A percentile compares a stretch with the other conserved stretches of the same genome.
phyloP scores from a whole-genome alignment of 371 early-diverging fungal species.

The Fennellomyces sp. region DNA sequence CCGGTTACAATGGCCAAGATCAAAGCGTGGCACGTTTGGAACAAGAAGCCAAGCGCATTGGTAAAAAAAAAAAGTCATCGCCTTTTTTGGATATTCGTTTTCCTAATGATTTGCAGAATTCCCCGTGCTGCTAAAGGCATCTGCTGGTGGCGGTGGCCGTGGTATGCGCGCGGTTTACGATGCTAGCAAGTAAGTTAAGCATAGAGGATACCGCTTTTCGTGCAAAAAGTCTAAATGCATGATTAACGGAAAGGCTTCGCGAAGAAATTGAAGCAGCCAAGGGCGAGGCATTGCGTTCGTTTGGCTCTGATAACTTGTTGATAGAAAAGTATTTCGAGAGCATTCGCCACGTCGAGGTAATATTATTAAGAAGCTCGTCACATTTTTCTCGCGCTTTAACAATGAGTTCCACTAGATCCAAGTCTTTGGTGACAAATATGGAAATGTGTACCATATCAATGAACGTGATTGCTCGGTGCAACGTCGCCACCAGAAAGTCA shows the following conservation, averaged over 20 bases:
- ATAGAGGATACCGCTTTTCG: not conserved
- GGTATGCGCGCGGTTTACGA: constrained; percentile 78
- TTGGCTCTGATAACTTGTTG: constrained; percentile 89
- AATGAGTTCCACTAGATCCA: constrained; percentile 56
- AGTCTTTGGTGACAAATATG: constrained; percentile 80
- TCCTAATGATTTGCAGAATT: constrained; percentile 54
- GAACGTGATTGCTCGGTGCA: constrained; percentile 92
- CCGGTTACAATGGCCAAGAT: constrained; percentile 91
- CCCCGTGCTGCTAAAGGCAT: constrained; percentile 90
- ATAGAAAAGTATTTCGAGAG: constrained; percentile 94
- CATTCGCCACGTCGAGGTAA: constrained; percentile 89
- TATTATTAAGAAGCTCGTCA: not conserved
- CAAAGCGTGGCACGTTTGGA: constrained; percentile 52
- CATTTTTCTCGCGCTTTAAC: not conserved
- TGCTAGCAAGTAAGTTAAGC: constrained; percentile 34
- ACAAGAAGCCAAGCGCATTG: constrained; percentile 57
- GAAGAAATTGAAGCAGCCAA: constrained; percentile 67
- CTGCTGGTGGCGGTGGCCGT: constrained; percentile 93
- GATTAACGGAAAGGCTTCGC: constrained; percentile 16
- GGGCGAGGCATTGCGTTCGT: constrained; percentile 84
- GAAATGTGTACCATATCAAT: constrained; percentile 82
- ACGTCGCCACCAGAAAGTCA: constrained; percentile 86
- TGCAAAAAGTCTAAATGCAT: not conserved
- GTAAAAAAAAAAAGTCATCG: constrained; percentile 13
- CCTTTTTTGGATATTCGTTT: not conserved